Evolutionary conservation across 2,329 filamentous ascomycete genomes (phyloP).

Genomic region (Trichoderma citrinoviride): DNA sequence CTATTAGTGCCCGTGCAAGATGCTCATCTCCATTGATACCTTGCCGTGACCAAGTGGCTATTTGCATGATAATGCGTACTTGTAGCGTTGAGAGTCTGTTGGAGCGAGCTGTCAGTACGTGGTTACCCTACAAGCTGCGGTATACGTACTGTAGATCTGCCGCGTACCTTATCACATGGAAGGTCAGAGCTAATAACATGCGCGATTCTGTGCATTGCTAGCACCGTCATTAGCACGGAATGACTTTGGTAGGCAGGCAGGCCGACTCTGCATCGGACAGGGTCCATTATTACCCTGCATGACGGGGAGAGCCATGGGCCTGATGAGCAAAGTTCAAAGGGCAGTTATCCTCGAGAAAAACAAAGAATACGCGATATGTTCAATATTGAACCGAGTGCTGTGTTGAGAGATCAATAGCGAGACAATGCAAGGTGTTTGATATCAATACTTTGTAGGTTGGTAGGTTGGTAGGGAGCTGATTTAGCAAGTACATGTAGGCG

Average conservation of each 20-base stretch:
- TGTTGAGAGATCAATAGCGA: no score
- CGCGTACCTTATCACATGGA: not conserved
- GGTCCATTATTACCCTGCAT: constrained; percentile 3
- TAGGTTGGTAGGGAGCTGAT: no score
- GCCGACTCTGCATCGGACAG: not conserved
- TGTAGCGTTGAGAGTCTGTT: not conserved
- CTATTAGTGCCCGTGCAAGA: not conserved
- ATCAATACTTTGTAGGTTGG: no score
- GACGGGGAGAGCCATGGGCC: not conserved
- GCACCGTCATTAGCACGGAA: not conserved
- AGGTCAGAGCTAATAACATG: not conserved
- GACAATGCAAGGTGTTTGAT: no score
- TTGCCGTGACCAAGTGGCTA: not conserved
- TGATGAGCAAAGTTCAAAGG: not conserved
- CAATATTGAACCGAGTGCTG: no score
- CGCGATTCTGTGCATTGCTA: not conserved
- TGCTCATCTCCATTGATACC: not conserved
- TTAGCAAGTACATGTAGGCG: no score
- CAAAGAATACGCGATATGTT: no score
- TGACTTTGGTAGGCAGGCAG: not conserved
- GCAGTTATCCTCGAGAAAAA: no score
- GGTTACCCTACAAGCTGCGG: no score
- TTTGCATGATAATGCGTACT: not conserved
- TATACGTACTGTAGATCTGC: no score
- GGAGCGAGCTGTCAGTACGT: not conserved